These are phyloP conservation scores for Chimonanthus salicifolius DNA, from an alignment of 164 flowering plant species.

Conservation along the genomic window DNA sequence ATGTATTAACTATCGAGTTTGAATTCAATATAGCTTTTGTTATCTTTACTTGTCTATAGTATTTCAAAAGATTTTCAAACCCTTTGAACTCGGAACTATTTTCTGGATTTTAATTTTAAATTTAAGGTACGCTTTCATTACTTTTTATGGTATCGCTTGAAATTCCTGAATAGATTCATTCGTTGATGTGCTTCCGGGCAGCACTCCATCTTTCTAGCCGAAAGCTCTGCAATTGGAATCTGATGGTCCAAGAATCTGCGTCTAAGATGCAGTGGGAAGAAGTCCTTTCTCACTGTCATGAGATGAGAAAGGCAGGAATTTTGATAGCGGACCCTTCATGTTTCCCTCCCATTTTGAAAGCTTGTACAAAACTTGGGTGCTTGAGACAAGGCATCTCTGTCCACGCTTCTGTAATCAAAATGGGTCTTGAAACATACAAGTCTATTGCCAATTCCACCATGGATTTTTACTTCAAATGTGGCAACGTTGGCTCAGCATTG, in stretches of 20 bases:
- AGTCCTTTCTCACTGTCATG: conserved; percentile 34
- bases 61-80: not conserved
- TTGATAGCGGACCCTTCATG: conserved; percentile 34
- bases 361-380: conserved; percentile 35
- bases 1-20: not conserved
- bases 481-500: conserved; percentile 32
- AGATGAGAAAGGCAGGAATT: conserved; percentile 27
- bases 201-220: conserved; percentile 3
- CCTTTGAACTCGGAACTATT: not conserved
- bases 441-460: conserved; percentile 56
- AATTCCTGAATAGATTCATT: not conserved
- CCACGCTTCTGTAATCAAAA: conserved; percentile 53
- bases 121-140: too few relatives aligned
- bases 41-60: not conserved
- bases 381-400: conserved; percentile 36
- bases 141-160: too few relatives aligned
- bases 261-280: conserved; percentile 42
- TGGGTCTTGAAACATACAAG: conserved; percentile 44
- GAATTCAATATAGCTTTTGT: not conserved
- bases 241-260: conserved; percentile 31
- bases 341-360: conserved; percentile 50
- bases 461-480: conserved; percentile 60
- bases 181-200: conserved; percentile 20
- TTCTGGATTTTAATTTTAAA: too few relatives aligned
- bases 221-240: conserved; percentile 22